Evolutionary conservation across 768 basidiomycete species (phyloP).

Genomic region (Gautieria morchelliformis): DNA sequence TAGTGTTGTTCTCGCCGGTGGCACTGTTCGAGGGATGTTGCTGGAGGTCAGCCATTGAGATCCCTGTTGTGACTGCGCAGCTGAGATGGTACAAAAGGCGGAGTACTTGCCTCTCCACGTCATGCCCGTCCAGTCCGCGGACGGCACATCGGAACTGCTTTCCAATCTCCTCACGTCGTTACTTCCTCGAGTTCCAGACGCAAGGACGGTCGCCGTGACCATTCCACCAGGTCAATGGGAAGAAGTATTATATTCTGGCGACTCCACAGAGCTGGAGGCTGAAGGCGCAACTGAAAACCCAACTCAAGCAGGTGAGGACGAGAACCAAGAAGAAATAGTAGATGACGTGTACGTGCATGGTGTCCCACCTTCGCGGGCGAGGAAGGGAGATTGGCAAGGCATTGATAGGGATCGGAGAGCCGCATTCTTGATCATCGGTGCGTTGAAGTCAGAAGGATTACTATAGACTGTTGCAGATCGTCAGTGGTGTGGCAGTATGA

Average conservation of each 20-base stretch:
- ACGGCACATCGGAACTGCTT: slow-evolving; percentile 63
- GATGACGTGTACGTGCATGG: slow-evolving; percentile 58
- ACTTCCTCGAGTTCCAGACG: slow-evolving; percentile 62
- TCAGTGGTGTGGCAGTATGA: too few species aligned
- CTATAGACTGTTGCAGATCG: slow-evolving; percentile 22
- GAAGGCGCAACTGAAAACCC: slow-evolving; percentile 12
- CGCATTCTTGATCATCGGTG: slow-evolving; percentile 72
- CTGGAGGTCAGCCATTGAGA: slow-evolving; percentile 46
- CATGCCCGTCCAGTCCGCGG: slow-evolving; percentile 51
- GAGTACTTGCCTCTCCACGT: slow-evolving; percentile 74
- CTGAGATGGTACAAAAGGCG: slow-evolving; percentile 34
- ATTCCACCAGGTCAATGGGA: slow-evolving; percentile 75
- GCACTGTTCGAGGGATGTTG: slow-evolving; percentile 74
- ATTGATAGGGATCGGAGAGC: slow-evolving; percentile 72
- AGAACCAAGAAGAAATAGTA: slow-evolving; percentile 15
- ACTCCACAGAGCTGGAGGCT: slow-evolving; percentile 31
- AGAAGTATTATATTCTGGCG: slow-evolving; percentile 64
- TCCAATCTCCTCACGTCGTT: slow-evolving; percentile 68
- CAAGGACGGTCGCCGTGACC: slow-evolving; percentile 68
- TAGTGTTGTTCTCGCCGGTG: slow-evolving; percentile 67
- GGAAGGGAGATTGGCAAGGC: slow-evolving; percentile 63
- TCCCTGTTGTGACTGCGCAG: background rate
- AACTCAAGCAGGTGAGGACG: slow-evolving; percentile 15
- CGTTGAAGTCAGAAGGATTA: slow-evolving; percentile 62
- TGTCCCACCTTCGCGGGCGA: slow-evolving; percentile 34